Conservation (phyloP, 2,329 filamentous ascomycete species). For the Aspergillus ruber region DNA sequence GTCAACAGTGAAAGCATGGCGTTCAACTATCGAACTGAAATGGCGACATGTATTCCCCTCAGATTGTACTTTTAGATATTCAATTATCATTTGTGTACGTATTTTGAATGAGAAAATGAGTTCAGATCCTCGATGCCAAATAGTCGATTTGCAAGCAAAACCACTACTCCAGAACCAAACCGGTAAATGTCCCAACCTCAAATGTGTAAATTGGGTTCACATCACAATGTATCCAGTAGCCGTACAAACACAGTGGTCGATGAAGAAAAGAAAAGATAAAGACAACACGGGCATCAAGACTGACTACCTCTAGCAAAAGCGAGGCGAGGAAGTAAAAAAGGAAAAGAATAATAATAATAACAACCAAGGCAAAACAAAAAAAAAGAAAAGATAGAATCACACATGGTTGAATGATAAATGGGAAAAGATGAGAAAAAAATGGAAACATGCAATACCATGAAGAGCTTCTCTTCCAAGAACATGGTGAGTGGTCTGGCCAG, state of each 20-base stretch:
- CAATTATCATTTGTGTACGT: conserved; percentile 1
- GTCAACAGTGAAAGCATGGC: no score
- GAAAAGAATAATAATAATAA: no score
- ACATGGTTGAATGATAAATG: background rate
- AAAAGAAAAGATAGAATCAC: conserved; percentile 3
- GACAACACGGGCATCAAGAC: background rate
- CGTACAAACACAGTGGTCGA: conserved; percentile 7
- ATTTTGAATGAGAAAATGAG: conserved; percentile 11
- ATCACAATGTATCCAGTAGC: conserved; percentile 9
- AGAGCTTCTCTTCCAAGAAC: background rate
- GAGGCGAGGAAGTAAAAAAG: background rate
- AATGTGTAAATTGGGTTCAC: conserved; percentile 9
- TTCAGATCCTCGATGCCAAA: conserved; percentile 4
- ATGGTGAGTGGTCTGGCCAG: background rate
- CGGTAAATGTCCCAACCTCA: background rate
- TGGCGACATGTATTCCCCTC: background rate
- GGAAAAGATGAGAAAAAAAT: conserved; percentile 4
- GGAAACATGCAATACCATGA: background rate
- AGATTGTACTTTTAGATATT: conserved; percentile 20
- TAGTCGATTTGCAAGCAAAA: background rate
- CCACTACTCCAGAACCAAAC: background rate
- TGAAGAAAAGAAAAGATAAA: background rate
- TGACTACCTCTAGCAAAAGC: background rate
- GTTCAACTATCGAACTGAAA: background rate
- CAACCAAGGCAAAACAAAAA: no score